Evolutionary conservation across 768 basidiomycete genomes (phyloP), one percentile per base, ranked within the genome.

Genomic region (Hypsizygus marmoreus): DNA sequence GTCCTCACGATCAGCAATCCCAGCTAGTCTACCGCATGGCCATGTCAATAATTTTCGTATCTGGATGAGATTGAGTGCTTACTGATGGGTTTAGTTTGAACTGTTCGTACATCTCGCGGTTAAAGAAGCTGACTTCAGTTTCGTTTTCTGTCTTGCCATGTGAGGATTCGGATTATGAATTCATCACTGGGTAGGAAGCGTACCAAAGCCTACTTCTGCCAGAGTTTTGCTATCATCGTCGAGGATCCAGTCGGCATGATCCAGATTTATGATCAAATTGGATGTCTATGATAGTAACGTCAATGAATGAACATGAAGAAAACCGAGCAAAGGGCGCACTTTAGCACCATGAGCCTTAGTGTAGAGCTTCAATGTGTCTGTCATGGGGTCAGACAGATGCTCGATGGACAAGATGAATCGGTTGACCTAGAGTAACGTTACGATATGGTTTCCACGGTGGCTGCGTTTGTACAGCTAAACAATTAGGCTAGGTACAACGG

Each of bases 241-340:
- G 12, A 94, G 67, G 50, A 97, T 90, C 90, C 93, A 95, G 7
- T 92, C 89, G 47, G 98, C 95, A 58, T 95, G 81, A 59, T 97
- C 93, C 46, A 98, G 78, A 66, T 99, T 99, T 62, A 99, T 97
- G 66, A 99, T 97, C 22, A 99, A 76, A 69, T 99, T 98, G 24
- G 89, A 89, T 1, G 95, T 95, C 95, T 97, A 57, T 12, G 39
- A 46, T 28, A 35, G 40, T 20, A 5, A 45, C 8, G 2, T 6
- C 6, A 20, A 20, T 29, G 19, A 17, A 39, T 35, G 33, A 44
- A 43, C 30, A 25, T 12, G 37, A 31, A 29, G 13, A 17, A 23
- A 25, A 11, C 28, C 28, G 35, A 26, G 12, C n/a, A 43, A 24
- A 24, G 20, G 38, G 50, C 66, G 14, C 40, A 88, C 95, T 80